Percentiles rank a stretch among this genome's conserved stretches.
phyloP scores from a whole-genome alignment of 805 yeast species.

The Brettanomyces anomalus region DNA sequence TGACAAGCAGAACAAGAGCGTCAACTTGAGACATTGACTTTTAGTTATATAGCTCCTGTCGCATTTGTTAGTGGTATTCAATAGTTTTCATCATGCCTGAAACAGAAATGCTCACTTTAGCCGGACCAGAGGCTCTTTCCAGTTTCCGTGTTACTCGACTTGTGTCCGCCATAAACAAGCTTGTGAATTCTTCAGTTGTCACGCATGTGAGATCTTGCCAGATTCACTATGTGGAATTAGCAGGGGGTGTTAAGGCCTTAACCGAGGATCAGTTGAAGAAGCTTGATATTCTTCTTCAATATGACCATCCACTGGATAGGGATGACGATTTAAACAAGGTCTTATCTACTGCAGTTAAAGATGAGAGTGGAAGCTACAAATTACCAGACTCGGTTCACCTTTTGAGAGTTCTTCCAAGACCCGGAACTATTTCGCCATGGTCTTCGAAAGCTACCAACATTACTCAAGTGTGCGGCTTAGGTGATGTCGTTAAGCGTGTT shows the following conservation, averaged over 20 bases:
- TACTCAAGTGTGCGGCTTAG: constrained; percentile 78
- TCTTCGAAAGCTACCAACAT: constrained; percentile 97
- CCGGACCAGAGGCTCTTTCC: constrained; percentile 90
- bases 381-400: constrained; percentile 40
- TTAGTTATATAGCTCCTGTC: not conserved
- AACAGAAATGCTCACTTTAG: constrained; percentile 38
- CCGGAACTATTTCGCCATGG: constrained; percentile 99
- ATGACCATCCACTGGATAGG: constrained; percentile 58
- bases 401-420: constrained; percentile 76
- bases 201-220: constrained; percentile 64
- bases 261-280: constrained; percentile 35
- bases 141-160: constrained; percentile 73
- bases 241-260: constrained; percentile 31
- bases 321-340: constrained; percentile 6
- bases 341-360: constrained; percentile 17
- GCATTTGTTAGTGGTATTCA: not conserved
- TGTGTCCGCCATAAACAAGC: constrained; percentile 61
- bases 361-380: constrained; percentile 16
- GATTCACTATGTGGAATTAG: constrained; percentile 64
- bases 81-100: not conserved
- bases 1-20: too few species aligned
- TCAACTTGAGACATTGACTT: not conserved
- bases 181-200: constrained; percentile 59
- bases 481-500: constrained; percentile 61
- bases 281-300: constrained; percentile 56